phyloP scores from a whole-genome alignment of 1,139 yeast genomes.

The Nakaseomyces bracarensis region DNA sequence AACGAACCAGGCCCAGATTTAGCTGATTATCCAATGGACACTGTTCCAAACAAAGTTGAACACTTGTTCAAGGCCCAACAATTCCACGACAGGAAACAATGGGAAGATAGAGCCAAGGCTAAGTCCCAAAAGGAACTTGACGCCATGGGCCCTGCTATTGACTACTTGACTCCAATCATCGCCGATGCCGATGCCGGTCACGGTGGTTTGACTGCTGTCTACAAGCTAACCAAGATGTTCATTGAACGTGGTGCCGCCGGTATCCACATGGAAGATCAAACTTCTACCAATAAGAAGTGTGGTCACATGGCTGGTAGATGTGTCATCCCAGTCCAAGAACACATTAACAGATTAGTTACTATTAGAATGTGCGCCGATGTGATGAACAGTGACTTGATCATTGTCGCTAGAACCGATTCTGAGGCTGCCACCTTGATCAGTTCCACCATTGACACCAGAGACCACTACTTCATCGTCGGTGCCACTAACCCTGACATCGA shows the following conservation, averaged over 20 bases:
- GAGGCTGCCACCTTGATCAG: constrained; percentile 95
- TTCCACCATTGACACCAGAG: constrained; percentile 89
- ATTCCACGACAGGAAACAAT: constrained; percentile 95
- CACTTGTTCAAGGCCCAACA: constrained; percentile 94
- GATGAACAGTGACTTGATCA: constrained; percentile 74
- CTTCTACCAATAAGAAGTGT: constrained; percentile 97
- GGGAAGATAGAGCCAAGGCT: constrained; percentile 77
- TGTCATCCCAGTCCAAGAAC: constrained; percentile 94
- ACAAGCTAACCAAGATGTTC: constrained; percentile 90
- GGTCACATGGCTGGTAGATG: constrained; percentile 98
- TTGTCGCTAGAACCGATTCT: constrained; percentile 93
- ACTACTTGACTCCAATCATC: constrained; percentile 86
- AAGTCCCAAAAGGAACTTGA: constrained; percentile 38
- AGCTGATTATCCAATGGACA: constrained; percentile 97
- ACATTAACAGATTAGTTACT: constrained; percentile 86
- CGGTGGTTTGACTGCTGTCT: constrained; percentile 95
- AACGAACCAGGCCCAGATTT: constrained; percentile 97
- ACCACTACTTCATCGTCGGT: constrained; percentile 87
- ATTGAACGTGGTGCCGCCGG: constrained; percentile 99
- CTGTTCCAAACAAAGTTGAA: constrained; percentile 97
- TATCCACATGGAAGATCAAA: constrained; percentile 96
- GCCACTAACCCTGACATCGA: constrained; percentile 75
- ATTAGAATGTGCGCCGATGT: constrained; percentile 95
- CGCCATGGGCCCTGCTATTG: constrained; percentile 46
- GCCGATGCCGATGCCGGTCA: constrained; percentile 99